phyloP scores from a whole-genome alignment of 1,284 basidiomycete genomes.

The Moesziomyces sp. region DNA sequence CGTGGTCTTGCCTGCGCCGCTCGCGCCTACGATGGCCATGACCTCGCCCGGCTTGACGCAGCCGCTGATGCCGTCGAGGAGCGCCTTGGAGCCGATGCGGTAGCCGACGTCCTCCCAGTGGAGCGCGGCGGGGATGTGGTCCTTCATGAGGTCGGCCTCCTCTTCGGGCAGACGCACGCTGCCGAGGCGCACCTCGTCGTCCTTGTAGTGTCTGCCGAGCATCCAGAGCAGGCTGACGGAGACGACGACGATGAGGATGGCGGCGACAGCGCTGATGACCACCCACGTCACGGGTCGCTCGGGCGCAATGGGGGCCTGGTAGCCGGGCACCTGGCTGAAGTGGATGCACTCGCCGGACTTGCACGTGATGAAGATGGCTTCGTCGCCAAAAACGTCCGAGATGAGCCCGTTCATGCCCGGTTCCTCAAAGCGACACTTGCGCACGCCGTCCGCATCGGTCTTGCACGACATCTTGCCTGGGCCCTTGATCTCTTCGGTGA shows the following conservation, averaged over 20 bases:
- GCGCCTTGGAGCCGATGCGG: slow-evolving; percentile 71
- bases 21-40: slow-evolving; percentile 93
- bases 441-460: slow-evolving; percentile 68
- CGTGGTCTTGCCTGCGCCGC: slow-evolving; percentile 95
- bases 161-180: slow-evolving; percentile 70
- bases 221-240: slow-evolving; percentile 68
- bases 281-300: slow-evolving; percentile 73
- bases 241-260: slow-evolving; percentile 73
- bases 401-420: slow-evolving; percentile 96
- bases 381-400: slow-evolving; percentile 90
- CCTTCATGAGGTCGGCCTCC: slow-evolving; percentile 86
- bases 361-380: slow-evolving; percentile 86
- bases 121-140: slow-evolving; percentile 90
- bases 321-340: slow-evolving; percentile 89
- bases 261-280: slow-evolving; percentile 82
- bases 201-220: slow-evolving; percentile 51
- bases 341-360: slow-evolving; percentile 92
- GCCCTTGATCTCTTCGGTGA: slow-evolving; percentile 87
- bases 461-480: slow-evolving; percentile 88
- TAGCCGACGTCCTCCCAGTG: slow-evolving; percentile 89
- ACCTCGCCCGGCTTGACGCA: slow-evolving; percentile 93
- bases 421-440: slow-evolving; percentile 86
- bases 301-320: slow-evolving; percentile 35
- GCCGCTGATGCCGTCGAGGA: slow-evolving; percentile 83
- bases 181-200: slow-evolving; percentile 42